Evolutionary conservation across 2,329 filamentous ascomycete species (phyloP), one percentile per base, ranked within the genome.

Genomic region (Aspergillus fischeri): DNA sequence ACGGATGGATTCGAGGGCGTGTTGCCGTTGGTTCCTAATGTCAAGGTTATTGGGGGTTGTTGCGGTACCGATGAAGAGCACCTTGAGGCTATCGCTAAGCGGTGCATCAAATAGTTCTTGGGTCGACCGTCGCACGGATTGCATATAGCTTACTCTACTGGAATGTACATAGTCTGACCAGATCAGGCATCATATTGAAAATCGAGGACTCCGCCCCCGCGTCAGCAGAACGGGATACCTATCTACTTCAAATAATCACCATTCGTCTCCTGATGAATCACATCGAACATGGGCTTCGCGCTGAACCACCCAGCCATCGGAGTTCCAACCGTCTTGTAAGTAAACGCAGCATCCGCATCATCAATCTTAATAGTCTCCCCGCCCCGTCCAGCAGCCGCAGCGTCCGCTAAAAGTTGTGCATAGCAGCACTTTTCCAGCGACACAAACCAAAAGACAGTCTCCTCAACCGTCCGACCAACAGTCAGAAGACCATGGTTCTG

Each of bases 271-370:
- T 81, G 81, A 65, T 86, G 81, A 60, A 88, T 83, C 44, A 90
- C 74, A 75, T 90, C 87, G 74, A 91, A 91, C 61, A 87, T 64
- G 17, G 88, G 88, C 75, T 86, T 86, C 5, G 86, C 88, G 64
- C 81, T 85, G 68, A 91, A 92, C 79, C 83, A 91, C 0, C 88
- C 88, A 0, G 84, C 86, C 35, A 70, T 67, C 17, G 82, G 78
- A 0, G 78, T 82, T 0, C 89, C 89, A 3, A 91, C 77, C 0
- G 83, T 80, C 72, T 87, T 84, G 65, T 83, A 86, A 0, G 89
- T 91, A 65, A 83, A 89, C 17, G 70, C 76, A 1, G 89, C 88
- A 69, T 92, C 88, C 52, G 85, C 83, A 1, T 88, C 83, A 8
- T 80, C 77, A 64, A 92, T 87, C 71, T 87, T 86, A 29, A 89